Evolutionary conservation across 2,329 filamentous ascomycete species (phyloP), one percentile per base, ranked within the genome.

Genomic region (Lasiodiplodia hormozganensis): DNA sequence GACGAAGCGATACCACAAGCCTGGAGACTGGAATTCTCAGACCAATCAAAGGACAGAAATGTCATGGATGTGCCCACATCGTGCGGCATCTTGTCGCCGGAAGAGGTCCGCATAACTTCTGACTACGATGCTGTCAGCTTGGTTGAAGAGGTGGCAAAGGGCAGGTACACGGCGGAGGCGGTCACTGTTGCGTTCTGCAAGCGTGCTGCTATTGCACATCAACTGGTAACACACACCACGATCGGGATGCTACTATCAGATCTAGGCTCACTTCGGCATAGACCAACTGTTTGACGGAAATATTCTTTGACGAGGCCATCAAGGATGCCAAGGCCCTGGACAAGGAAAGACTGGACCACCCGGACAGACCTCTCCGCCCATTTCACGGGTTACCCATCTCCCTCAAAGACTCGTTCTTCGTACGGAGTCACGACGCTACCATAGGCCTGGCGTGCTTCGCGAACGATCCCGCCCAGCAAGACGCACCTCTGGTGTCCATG

Each of bases 351-450:
- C 12, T 80, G 36, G 73, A 73, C 43, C 72, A 65, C 16, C 74
- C 80, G 0, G 80, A 80, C 2, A 79, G 81, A 71, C 71, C 82
- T 18, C 80, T 85, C 71, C 85, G 85, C 3, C 80, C 83, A 28
- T 71, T 85, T 12, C 86, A 86, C 73, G 87, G 85, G 0, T 75
- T 64, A n/a, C 28, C 51, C 25, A 66, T 56, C 5, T 34, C 23
- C 16, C n/a, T 66, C n/a, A 67, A 80, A 73, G 88, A 90, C 62
- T 86, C 87, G 16, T 90, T 90, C 76, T 85, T 89, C 28, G 79
- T 90, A 52, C 84, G 84, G 68, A 88, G 86, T 1, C 74, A 83
- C 2, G 86, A 89, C 65, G 84, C 84, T 0, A 89, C 88, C 0
- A 76, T 90, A 3, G 88, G 88, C 7, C 89, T 89, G 70, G 84